Percentiles rank a stretch among this genome's conserved stretches.
These are phyloP conservation scores for Nakataea oryzae DNA, from an alignment of 2,329 filamentous ascomycete genomes.

Conservation along the genomic window DNA sequence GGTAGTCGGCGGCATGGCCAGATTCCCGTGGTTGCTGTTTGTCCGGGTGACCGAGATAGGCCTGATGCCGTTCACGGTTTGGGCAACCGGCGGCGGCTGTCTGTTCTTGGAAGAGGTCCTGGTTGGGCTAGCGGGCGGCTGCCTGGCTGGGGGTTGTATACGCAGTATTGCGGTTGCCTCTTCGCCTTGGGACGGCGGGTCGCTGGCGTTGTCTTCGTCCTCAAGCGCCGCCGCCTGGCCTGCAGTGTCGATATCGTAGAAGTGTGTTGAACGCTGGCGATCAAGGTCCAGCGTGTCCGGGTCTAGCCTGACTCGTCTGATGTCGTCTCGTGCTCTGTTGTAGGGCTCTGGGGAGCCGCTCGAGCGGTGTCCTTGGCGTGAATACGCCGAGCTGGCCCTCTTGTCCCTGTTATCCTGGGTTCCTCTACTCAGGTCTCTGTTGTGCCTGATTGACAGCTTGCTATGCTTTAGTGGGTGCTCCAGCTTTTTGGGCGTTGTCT, in stretches of 20 bases:
- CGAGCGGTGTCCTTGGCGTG: constrained; percentile 6
- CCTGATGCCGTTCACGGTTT: constrained; percentile 2
- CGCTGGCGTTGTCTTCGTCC: constrained; percentile 16
- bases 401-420: constrained; percentile 12
- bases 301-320: constrained; percentile 2
- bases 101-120: neutral
- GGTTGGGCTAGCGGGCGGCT: constrained; percentile 1
- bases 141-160: constrained; percentile 11
- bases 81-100: constrained; percentile 3
- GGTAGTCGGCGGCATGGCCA: neutral
- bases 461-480: constrained; percentile 15
- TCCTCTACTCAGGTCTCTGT: neutral
- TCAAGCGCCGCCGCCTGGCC: constrained; percentile 5
- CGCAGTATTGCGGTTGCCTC: constrained; percentile 15
- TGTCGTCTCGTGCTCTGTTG: constrained; percentile 12
- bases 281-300: constrained; percentile 13
- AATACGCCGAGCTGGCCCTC: constrained; percentile 6
- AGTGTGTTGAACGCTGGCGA: constrained; percentile 15
- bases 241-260: constrained; percentile 15
- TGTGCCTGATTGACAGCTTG: constrained; percentile 29
- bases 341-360: constrained; percentile 11
- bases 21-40: constrained; percentile 12
- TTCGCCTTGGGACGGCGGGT: constrained; percentile 15
- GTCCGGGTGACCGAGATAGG: constrained; percentile 8
- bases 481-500: constrained; percentile 15